Evolutionary conservation across 2,329 filamentous ascomycete species (phyloP).

Genomic region (Fusarium vanettenii): DNA sequence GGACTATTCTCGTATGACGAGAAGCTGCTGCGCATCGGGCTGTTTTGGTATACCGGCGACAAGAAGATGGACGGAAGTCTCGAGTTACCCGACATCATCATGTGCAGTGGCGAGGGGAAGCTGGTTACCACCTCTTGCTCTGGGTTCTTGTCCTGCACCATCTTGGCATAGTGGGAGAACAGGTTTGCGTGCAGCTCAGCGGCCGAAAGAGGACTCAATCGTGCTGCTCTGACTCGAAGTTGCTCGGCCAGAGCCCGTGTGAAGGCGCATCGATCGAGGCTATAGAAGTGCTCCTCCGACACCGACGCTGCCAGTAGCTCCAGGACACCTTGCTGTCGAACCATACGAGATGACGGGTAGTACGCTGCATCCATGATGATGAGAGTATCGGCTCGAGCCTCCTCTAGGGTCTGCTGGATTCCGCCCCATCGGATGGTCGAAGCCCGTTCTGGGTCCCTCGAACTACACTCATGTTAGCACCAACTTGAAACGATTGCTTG

Average conservation of each 20-base stretch:
- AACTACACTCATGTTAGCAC: conserved; percentile 53
- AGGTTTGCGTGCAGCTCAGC: conserved; percentile 66
- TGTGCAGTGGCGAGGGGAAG: conserved; percentile 65
- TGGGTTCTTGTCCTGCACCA: conserved; percentile 61
- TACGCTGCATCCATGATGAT: conserved; percentile 70
- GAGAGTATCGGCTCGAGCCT: conserved; percentile 65
- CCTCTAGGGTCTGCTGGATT: conserved; percentile 67
- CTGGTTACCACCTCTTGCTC: conserved; percentile 61
- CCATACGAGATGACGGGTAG: conserved; percentile 64
- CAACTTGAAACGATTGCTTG: neutral
- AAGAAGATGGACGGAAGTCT: conserved; percentile 67
- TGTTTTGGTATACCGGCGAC: conserved; percentile 60
- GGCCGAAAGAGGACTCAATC: conserved; percentile 60
- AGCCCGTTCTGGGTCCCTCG: conserved; percentile 57
- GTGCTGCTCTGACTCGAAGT: conserved; percentile 59
- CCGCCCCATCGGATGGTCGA: conserved; percentile 66
- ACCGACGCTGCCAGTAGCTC: conserved; percentile 68
- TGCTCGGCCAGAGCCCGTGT: conserved; percentile 63
- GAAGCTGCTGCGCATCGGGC: conserved; percentile 51
- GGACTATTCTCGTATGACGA: conserved; percentile 58
- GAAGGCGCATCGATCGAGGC: conserved; percentile 63
- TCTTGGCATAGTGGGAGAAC: conserved; percentile 62
- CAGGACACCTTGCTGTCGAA: conserved; percentile 64
- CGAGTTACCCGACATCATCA: conserved; percentile 66
- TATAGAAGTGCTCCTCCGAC: conserved; percentile 62